Base-by-base conservation (phyloP, 257 asterid genomes). In the Salvia hispanica region DNA sequence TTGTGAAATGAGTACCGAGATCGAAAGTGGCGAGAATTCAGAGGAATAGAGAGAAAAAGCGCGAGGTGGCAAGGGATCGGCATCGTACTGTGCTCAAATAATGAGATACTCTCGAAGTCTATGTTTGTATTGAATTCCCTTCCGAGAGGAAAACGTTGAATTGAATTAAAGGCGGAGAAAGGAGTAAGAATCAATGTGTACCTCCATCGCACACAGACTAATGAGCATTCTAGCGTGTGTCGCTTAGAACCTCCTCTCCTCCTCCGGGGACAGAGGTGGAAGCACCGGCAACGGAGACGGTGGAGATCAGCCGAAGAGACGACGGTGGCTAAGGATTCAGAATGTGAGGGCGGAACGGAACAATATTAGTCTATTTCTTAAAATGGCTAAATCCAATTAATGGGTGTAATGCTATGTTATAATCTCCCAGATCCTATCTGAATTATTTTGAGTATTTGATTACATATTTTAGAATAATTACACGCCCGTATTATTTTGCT, bases 241-340 rank as follows among this genome's bases (percentile, higher is more conserved):
- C 48, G 69, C 50, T 67, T 73, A 69, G 73, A 73, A 69, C 64
- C 63, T 74, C 74, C 78, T 58, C 58, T 66, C 70, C 69, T 74
- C 77, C 64, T 60, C 68, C 10, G 64, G 44, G 66, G 52, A 31
- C 77, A 60, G 72, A 65, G 77, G 67, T 50, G 77, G 77, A 72
- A 72, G 72, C 67, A 67, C 63, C 52, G 66, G n/a, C 77, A 66
- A 60, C 46, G 64, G 64, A 52, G 73, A 67, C 52, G 64, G 65
- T 42, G 59, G 63, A 73, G 10, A 51, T 53, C 58, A 52, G 67
- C 53, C 55, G 56, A 9, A 43, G 67, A 55, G 43, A 11, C 50
- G 43, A 11, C 50, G 64, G 57, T 61, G 70, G 54, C 62, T 16
- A 51, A 70, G 70, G 65, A 72, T 63, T 59, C 43, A 42, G 76